Evolutionary conservation across 1,284 basidiomycete genomes (phyloP).

Genomic region (Ceratobasidium sp.): DNA sequence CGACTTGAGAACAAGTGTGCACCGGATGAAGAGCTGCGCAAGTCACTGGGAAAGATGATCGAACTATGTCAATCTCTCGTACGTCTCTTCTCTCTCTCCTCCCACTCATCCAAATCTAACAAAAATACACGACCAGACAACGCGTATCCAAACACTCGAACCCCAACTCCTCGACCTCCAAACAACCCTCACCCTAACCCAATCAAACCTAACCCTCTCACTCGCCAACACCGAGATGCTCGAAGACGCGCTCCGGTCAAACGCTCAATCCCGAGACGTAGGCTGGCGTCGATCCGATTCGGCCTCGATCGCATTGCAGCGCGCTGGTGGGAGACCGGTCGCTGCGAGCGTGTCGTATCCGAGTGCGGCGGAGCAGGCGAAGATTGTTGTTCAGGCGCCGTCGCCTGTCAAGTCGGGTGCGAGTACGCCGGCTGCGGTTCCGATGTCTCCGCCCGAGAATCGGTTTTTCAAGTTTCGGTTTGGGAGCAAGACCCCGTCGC

Average conservation of each 20-base stretch:
- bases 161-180: slow-evolving; percentile 66
- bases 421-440: not conserved
- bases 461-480: slow-evolving; percentile 68
- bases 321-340: slow-evolving; percentile 17
- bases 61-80: slow-evolving; percentile 37
- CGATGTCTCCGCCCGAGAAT: slow-evolving; percentile 38
- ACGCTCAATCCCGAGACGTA: slow-evolving; percentile 62
- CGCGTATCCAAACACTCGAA: slow-evolving; percentile 54
- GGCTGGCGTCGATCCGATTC: slow-evolving; percentile 74
- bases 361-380: slow-evolving; percentile 23
- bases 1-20: slow-evolving; percentile 19
- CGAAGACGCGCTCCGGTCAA: slow-evolving; percentile 79
- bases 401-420: not conserved
- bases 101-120: not conserved
- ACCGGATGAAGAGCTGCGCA: slow-evolving; percentile 14
- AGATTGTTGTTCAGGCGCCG: slow-evolving; percentile 30
- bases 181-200: slow-evolving; percentile 84
- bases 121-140: slow-evolving; percentile 52
- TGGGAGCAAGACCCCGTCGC: slow-evolving; percentile 55
- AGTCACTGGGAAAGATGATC: slow-evolving; percentile 35
- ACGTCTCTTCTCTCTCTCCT: not conserved
- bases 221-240: slow-evolving; percentile 94
- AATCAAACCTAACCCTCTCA: slow-evolving; percentile 88
- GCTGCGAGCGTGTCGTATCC: slow-evolving; percentile 18
- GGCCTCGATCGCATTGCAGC: not conserved